Evolutionary conservation across 2,329 filamentous ascomycete genomes (phyloP).

Genomic region (Cercospora zeae-maydis): DNA sequence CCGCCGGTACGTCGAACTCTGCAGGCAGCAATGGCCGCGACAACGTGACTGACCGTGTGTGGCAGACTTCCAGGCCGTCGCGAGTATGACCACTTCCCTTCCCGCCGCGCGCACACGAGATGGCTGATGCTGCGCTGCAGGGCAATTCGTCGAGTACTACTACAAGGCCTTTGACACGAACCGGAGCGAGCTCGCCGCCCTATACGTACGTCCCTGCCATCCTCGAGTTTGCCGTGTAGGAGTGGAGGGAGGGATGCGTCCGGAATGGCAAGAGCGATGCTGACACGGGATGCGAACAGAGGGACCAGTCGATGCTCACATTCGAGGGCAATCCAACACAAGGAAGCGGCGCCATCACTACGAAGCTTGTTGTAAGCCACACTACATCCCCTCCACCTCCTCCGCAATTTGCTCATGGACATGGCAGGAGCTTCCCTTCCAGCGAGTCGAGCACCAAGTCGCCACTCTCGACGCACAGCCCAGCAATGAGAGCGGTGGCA

Average conservation of each 20-base stretch:
- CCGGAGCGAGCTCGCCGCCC: conserved; percentile 59
- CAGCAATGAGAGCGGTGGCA: conserved; percentile 60
- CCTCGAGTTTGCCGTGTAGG: background rate
- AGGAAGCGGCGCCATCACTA: conserved; percentile 64
- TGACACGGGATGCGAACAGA: conserved; percentile 49
- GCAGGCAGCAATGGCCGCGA: background rate
- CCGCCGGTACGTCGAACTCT: background rate
- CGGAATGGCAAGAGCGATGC: background rate
- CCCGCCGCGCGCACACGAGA: background rate
- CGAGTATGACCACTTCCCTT: conserved; percentile 27
- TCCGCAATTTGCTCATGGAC: background rate
- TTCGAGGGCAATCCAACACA: conserved; percentile 71
- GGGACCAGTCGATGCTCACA: conserved; percentile 83
- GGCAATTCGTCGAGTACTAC: conserved; percentile 86
- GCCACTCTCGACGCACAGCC: conserved; percentile 81
- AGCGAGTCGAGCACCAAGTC: conserved; percentile 74
- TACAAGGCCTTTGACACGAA: conserved; percentile 80
- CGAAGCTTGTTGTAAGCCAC: conserved; percentile 72
- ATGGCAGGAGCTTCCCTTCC: conserved; percentile 69
- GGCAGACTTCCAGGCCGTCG: conserved; percentile 35
- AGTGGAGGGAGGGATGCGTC: background rate
- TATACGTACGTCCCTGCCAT: conserved; percentile 64
- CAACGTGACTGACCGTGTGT: conserved; percentile 4
- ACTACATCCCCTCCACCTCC: background rate
- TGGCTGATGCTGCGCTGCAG: conserved; percentile 46